Evolutionary conservation across 1,139 yeast genomes (phyloP).

Genomic region (Blastobotrys indianensis): DNA sequence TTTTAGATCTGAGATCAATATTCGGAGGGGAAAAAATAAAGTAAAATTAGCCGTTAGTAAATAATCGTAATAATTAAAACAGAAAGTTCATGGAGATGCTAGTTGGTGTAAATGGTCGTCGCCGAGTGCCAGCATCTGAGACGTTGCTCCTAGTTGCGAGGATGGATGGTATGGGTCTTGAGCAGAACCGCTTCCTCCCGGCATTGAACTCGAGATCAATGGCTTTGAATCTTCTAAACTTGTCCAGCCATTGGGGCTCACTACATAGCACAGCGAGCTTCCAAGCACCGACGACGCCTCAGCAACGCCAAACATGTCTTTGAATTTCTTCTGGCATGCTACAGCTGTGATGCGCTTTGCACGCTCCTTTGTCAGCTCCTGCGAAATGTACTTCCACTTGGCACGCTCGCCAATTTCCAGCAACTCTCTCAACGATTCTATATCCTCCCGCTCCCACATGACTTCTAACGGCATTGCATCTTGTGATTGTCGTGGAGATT

Average conservation of each 20-base stretch:
- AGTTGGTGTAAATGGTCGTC: too few species aligned
- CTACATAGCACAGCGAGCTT: constrained; percentile 38
- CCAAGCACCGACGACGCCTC: constrained; percentile 36
- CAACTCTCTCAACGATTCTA: constrained; percentile 32
- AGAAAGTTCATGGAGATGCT: too few species aligned
- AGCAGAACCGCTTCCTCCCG: neutral
- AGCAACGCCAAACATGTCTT: constrained; percentile 40
- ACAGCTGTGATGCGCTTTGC: constrained; percentile 36
- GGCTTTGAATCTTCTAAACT: constrained; percentile 21
- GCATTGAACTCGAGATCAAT: neutral
- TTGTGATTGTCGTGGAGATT: constrained; percentile 6
- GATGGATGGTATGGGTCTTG: neutral
- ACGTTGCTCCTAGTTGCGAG: neutral
- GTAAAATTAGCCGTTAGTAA: too few species aligned
- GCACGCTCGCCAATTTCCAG: constrained; percentile 38
- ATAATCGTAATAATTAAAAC: too few species aligned
- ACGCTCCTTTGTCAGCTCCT: constrained; percentile 28
- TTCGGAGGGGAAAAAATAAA: too few species aligned
- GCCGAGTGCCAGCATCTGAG: neutral
- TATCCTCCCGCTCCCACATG: constrained; percentile 34
- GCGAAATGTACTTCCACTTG: constrained; percentile 40
- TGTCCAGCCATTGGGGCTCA: constrained; percentile 37
- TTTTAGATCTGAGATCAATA: too few species aligned
- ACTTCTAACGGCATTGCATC: neutral
- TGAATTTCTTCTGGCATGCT: constrained; percentile 39